phyloP scores from a whole-genome alignment of 2,329 filamentous ascomycete species.

The Hymenotorrendiella dingleyae region DNA sequence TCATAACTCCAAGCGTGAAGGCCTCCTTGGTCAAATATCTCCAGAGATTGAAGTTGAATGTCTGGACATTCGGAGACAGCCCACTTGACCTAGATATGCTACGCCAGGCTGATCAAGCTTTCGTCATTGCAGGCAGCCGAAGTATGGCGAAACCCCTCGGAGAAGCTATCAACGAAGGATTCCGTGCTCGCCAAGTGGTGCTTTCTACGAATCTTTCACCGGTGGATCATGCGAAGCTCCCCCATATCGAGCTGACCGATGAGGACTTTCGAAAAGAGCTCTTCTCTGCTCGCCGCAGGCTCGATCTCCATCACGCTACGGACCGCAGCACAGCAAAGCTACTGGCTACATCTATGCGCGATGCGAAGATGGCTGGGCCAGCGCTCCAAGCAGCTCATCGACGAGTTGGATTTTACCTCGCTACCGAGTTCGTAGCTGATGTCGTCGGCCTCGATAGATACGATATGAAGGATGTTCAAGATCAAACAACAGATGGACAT shows the following conservation, averaged over 20 bases:
- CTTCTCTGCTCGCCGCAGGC: slow-evolving; percentile 12
- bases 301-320: slow-evolving; percentile 38
- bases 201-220: slow-evolving; percentile 36
- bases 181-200: slow-evolving; percentile 42
- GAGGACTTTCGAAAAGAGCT: slow-evolving; percentile 8
- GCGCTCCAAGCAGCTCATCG: slow-evolving; percentile 43
- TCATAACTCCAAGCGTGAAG: no score
- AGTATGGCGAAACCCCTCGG: slow-evolving; percentile 44
- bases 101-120: slow-evolving; percentile 42
- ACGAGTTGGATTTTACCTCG: slow-evolving; percentile 47
- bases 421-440: slow-evolving; percentile 40
- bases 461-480: slow-evolving; percentile 37
- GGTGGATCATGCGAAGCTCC: slow-evolving; percentile 41
- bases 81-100: slow-evolving; percentile 54
- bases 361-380: slow-evolving; percentile 41
- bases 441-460: slow-evolving; percentile 39
- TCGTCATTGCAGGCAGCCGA: slow-evolving; percentile 51
- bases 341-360: slow-evolving; percentile 47
- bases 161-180: slow-evolving; percentile 35
- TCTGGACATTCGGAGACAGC: slow-evolving; percentile 57
- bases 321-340: slow-evolving; percentile 40
- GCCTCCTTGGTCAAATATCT: slow-evolving; percentile 40
- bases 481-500: slow-evolving; percentile 38
- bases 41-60: slow-evolving; percentile 32
- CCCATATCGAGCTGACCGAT: slow-evolving; percentile 28